Conservation (phyloP, 805 yeast genomes). For the Yamadazyma paraphyllophila region DNA sequence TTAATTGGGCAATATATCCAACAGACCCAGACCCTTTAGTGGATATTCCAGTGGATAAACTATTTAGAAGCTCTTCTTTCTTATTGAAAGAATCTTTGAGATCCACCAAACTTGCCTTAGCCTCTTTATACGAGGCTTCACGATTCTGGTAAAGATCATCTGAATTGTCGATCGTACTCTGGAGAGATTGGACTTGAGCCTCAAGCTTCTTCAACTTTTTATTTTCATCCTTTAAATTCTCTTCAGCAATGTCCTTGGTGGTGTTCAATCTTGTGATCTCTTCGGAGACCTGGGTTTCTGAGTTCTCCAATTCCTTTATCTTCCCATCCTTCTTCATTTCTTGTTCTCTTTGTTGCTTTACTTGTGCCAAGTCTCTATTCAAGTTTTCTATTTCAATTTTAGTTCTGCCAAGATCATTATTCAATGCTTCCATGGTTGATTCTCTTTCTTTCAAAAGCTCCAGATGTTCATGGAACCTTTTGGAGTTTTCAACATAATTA, state of each 20-base stretch:
- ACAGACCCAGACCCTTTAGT: slow-evolving; percentile 71
- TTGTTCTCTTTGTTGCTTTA: slow-evolving; percentile 50
- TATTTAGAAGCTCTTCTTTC: slow-evolving; percentile 77
- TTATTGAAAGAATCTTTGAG: slow-evolving; percentile 48
- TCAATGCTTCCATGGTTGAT: slow-evolving; percentile 38
- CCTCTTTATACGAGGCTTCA: slow-evolving; percentile 44
- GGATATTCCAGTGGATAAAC: slow-evolving; percentile 86
- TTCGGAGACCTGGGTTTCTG: slow-evolving; percentile 57
- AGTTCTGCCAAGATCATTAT: slow-evolving; percentile 44
- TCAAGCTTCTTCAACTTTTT: slow-evolving; percentile 32
- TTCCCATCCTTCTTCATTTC: slow-evolving; percentile 62
- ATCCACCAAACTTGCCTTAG: slow-evolving; percentile 43
- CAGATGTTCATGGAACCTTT: slow-evolving; percentile 43
- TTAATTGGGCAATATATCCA: slow-evolving; percentile 74
- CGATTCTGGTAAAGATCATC: slow-evolving; percentile 34
- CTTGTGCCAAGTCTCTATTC: slow-evolving; percentile 57
- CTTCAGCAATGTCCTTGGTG: slow-evolving; percentile 52
- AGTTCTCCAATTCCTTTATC: slow-evolving; percentile 56
- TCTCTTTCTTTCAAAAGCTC: slow-evolving; percentile 43
- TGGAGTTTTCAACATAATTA: slow-evolving; percentile 51
- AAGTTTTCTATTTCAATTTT: slow-evolving; percentile 56
- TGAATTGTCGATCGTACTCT: slow-evolving; percentile 32
- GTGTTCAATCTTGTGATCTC: slow-evolving; percentile 69
- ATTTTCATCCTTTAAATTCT: slow-evolving; percentile 57
- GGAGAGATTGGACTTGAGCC: slow-evolving; percentile 31